A percentile compares a stretch with the other conserved stretches of the same genome.
These are phyloP conservation scores for Ophiostoma tasmaniense DNA, from an alignment of 2,329 filamentous ascomycete species.

Conservation along the genomic window DNA sequence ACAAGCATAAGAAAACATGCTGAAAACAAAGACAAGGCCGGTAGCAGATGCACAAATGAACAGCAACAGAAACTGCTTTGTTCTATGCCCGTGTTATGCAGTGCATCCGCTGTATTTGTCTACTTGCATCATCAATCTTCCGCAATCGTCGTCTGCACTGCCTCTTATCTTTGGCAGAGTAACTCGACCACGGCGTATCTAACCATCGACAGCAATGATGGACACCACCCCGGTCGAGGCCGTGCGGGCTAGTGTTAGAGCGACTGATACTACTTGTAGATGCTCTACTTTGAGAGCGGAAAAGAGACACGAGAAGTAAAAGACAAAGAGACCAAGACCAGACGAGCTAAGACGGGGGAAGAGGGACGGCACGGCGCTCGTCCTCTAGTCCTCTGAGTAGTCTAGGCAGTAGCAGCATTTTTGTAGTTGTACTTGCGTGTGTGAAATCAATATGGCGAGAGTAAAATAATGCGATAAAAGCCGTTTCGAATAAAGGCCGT, in stretches of 20 bases:
- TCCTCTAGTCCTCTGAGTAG: not conserved
- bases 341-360: not conserved
- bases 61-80: not conserved
- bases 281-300: not conserved
- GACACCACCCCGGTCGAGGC: not conserved
- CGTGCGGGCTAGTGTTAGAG: not conserved
- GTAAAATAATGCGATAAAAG: no score
- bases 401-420: not conserved
- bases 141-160: not conserved
- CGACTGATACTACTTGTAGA: not conserved
- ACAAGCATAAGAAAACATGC: not conserved
- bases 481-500: no score
- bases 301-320: not conserved
- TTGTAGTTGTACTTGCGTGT: not conserved
- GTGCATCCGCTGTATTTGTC: not conserved
- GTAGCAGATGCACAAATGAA: not conserved
- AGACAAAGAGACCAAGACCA: not conserved
- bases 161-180: not conserved
- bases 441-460: not conserved
- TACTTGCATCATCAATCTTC: not conserved
- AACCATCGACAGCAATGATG: not conserved
- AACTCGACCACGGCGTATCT: not conserved
- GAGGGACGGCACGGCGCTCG: not conserved
- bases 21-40: not conserved
- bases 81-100: not conserved